Evolutionary conservation across 164 flowering plant genomes (phyloP), one percentile per base, ranked within the genome.

Genomic region (Echeveria elegans): DNA sequence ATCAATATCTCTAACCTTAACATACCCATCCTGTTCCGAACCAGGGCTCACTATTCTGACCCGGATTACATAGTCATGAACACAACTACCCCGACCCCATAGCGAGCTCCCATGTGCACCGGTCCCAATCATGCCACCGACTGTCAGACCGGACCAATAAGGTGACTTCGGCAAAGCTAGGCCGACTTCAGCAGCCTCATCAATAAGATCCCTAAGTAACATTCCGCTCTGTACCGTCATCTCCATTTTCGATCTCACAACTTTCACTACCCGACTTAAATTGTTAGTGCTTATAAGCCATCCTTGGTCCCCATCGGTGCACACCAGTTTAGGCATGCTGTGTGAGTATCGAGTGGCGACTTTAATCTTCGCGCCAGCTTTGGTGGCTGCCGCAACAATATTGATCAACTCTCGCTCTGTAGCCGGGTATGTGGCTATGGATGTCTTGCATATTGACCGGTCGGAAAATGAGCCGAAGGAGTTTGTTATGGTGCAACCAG

Each of bases 91-190:
- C 16, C 52, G 72, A 0, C 83, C 83, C 90, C 89, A 86, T 63
- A 88, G 59, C 1, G 89, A 62, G 80, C 96, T 89, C 1, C 96
- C 96, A 68, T 89, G 96, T 0, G 96, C 89, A 15, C 90, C 96
- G 0, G 88, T 89, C 1, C 81, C 80, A 29, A 87, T 32, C 7
- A 89, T 34, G 2, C 96, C 96, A 1, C 92, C 96, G 0, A 86
- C 64, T 0, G 92, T 86, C 69, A 89, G 61, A 0, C 96, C 96
- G 86, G 87, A 87, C 92, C 90, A 89, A 43, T 89, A 87, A 0
- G 96, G 96, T 0, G 88, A 14, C 52, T 83, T 70, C 26, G 91
- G 89, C 71, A 87, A 64, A 0, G 91, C 91, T 36, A 89, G 61
- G 28, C 87, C 85, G 0, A 75, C 84, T 64, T 76, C 72, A 1